Evolutionary conservation across 768 basidiomycete genomes (phyloP).

Genomic region (Rossbeevera mucosa): DNA sequence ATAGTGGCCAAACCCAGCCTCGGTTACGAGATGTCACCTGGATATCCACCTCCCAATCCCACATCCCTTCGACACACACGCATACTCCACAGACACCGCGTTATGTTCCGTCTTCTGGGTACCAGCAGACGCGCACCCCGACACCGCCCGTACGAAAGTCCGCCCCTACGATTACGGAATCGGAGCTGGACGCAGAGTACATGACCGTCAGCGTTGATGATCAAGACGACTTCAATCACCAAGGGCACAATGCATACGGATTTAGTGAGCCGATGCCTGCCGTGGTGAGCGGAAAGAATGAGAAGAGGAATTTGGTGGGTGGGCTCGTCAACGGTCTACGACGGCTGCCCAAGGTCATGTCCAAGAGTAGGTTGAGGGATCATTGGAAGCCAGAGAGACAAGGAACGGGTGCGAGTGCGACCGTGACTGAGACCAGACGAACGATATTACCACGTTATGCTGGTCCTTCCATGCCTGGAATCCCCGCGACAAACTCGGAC

Average conservation of each 20-base stretch:
- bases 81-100: slow-evolving; percentile 29
- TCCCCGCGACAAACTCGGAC: slow-evolving; percentile 23
- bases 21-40: slow-evolving; percentile 31
- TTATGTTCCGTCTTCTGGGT: slow-evolving; percentile 17
- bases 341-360: slow-evolving; percentile 32
- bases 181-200: slow-evolving; percentile 31
- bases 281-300: slow-evolving; percentile 25
- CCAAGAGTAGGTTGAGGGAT: slow-evolving; percentile 27
- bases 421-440: slow-evolving; percentile 11
- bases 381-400: slow-evolving; percentile 22
- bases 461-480: slow-evolving; percentile 16
- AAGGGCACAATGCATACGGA: slow-evolving; percentile 19
- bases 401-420: slow-evolving; percentile 3
- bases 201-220: slow-evolving; percentile 31
- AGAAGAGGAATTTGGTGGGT: slow-evolving; percentile 29
- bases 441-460: slow-evolving; percentile 19
- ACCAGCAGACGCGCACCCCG: slow-evolving; percentile 22
- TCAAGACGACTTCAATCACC: slow-evolving; percentile 16
- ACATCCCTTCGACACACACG: slow-evolving; percentile 23
- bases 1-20: slow-evolving; percentile 22
- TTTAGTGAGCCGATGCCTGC: slow-evolving; percentile 20
- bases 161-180: slow-evolving; percentile 28
- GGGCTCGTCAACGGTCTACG: slow-evolving; percentile 30
- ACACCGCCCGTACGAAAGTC: slow-evolving; percentile 29
- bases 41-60: slow-evolving; percentile 27